Evolutionary conservation across 768 basidiomycete genomes (phyloP), one percentile per base, ranked within the genome.

Genomic region (Termitomyces sp.): DNA sequence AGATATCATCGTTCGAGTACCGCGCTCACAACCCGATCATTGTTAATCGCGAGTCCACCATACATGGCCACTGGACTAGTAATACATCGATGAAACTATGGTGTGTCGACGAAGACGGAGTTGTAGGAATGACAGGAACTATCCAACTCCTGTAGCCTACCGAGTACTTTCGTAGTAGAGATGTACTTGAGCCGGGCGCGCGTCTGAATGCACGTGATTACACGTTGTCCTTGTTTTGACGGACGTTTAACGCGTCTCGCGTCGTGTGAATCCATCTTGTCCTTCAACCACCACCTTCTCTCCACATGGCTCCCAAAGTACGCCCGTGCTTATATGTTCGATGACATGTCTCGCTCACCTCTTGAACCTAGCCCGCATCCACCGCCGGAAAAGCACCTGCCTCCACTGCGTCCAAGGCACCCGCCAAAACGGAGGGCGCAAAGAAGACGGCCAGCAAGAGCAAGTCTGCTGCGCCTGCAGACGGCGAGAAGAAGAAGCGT

Each of bases 401-500:
- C 16, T 60, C 61, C 28, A 62, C 61, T 22, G 62, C 62, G 18
- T 61, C 56, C 36, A 88, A 88, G 71, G 82, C 85, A 13, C 84
- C 87, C 20, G 82, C 84, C 1, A 69, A 69, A 48, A 57, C 62
- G 28, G 68, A 69, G 47, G 66, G 65, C 49, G 80, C 81, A 1
- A 82, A 81, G 72, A 80, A 82, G 69, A 80, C 83, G 2, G 78
- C 84, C 1, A 65, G 64, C 45, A 65, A 63, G 58, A 65, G 64
- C 57, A 63, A 65, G 55, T 39, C 64, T 24, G 67, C 72, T 63
- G 77, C 77, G 20, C 66, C 81, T 44, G 81, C 73, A 47, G 83
- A 81, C 51, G 83, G 80, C 53, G 87, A 88, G 70, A 88, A 88
- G 81, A 89, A 89, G 83, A 87, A 87, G 78, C 81, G 86, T 70